Evolutionary conservation across 2,329 filamentous ascomycete species (phyloP).

Genomic region (Penicillium sp.): DNA sequence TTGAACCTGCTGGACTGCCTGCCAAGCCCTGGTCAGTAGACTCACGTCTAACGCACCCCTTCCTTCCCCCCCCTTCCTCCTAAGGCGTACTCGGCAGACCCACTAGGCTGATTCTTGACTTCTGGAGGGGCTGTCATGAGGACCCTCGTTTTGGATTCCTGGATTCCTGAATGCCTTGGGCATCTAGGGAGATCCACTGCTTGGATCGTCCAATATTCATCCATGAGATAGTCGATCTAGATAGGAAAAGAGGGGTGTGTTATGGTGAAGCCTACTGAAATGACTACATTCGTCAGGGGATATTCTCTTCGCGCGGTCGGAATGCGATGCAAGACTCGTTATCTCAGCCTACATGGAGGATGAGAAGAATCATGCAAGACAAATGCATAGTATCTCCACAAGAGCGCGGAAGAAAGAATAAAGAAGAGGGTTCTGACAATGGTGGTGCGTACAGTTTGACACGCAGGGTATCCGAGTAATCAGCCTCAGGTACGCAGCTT

Average conservation of each 20-base stretch:
- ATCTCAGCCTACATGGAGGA: neutral
- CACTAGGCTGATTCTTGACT: slow-evolving; percentile 25
- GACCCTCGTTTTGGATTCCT: neutral
- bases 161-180: neutral
- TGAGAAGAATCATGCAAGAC: neutral
- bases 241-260: neutral
- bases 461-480: neutral
- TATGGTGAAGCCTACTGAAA: neutral
- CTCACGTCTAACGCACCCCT: slow-evolving; percentile 1
- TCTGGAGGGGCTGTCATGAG: neutral
- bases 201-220: slow-evolving; percentile 4
- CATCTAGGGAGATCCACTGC: neutral
- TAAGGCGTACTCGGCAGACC: slow-evolving; percentile 19
- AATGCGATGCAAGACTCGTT: too few relatives aligned
- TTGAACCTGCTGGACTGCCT: slow-evolving; percentile 10
- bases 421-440: neutral
- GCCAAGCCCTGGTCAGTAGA: slow-evolving; percentile 5
- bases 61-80: neutral
- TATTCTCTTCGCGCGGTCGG: neutral
- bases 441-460: neutral
- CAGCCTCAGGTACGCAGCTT: slow-evolving; percentile 10
- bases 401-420: slow-evolving; percentile 2
- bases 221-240: neutral
- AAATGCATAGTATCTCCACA: neutral
- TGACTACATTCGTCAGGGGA: neutral